Base-by-base conservation (phyloP, 345 rosid genomes). In the Gynandropsis gynandra region DNA sequence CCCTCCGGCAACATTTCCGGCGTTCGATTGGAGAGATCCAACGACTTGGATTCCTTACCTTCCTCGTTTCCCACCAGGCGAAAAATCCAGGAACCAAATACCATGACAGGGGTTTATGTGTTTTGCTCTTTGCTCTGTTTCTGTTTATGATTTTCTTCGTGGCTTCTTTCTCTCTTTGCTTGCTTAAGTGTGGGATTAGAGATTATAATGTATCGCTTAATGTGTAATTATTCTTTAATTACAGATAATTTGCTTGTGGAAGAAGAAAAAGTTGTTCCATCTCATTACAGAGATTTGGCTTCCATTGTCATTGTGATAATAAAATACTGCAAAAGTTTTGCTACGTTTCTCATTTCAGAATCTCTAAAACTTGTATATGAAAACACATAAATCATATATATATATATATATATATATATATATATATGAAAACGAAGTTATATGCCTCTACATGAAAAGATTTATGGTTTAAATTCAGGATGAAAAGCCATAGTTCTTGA, bases 11-110 rank as follows among this genome's bases (percentile, higher is more conserved):
- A 65, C 89, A 17, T 67, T 78, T 7, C 77, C 86, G 7, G 81
- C 68, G 17, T 54, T 81, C 4, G 79, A 76, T 44, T 62, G 73
- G 34, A 64, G 74, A 48, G 75, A 81, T 52, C 89, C 95, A 8
- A 67, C 56, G n/a, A 76, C 89, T 17, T 80, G 95, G 89, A 43
- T 80, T 38, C 89, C 92, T 18, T 52, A 66, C 52, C 57, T 76
- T 47, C 76, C 89, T 50, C 51, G 74, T 19, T 59, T 59, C 7
- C 63, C 81, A 40, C 69, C 80, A 0, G 52, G 19, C 6, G 19
- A 42, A 14, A 1, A 47, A 34, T 52, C 70, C 32, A 56, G 16
- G 21, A 19, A 10, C 11, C 11, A 15, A 31, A 11, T 41, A 38
- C 40, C 13, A n/a, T 36, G 20, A 40, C 8, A 43, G 31, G 32